Conservation (phyloP, 2,329 filamentous ascomycete genomes). For the Botrytis medusae region DNA sequence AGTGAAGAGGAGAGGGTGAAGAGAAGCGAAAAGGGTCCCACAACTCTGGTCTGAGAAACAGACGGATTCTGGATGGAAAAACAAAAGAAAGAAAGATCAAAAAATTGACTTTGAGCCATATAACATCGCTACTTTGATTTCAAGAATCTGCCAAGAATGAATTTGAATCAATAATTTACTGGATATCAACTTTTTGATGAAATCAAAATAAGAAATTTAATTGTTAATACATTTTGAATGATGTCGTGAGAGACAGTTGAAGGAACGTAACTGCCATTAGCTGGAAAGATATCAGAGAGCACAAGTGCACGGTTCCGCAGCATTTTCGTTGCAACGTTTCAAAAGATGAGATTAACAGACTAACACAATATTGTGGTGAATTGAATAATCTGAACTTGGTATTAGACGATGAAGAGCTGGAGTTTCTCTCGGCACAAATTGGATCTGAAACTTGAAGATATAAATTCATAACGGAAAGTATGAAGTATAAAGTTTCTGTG, state of each 20-base stretch:
- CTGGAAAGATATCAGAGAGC: not conserved
- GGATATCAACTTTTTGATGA: not conserved
- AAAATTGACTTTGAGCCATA: not conserved
- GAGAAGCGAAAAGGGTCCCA: not conserved
- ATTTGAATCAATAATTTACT: not conserved
- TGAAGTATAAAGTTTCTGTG: not conserved
- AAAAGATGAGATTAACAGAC: not conserved
- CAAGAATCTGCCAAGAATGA: not conserved
- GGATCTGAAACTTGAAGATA: not conserved
- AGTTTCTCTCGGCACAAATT: not conserved
- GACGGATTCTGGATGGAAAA: not conserved
- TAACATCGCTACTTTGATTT: not conserved
- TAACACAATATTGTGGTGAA: not conserved
- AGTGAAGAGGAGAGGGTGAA: not conserved
- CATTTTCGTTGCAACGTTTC: not conserved
- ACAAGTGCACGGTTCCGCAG: not conserved
- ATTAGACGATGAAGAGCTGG: not conserved
- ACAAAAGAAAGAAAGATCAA: not conserved
- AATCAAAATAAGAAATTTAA: not conserved
- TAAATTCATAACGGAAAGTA: not conserved
- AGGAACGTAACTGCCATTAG: not conserved
- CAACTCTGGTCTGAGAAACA: not conserved
- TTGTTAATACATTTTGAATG: not conserved
- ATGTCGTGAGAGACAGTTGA: not conserved
- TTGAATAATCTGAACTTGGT: not conserved